Evolutionary conservation across 2,329 filamentous ascomycete genomes (phyloP).

Genomic region (Tolypocladium ovalisporum): DNA sequence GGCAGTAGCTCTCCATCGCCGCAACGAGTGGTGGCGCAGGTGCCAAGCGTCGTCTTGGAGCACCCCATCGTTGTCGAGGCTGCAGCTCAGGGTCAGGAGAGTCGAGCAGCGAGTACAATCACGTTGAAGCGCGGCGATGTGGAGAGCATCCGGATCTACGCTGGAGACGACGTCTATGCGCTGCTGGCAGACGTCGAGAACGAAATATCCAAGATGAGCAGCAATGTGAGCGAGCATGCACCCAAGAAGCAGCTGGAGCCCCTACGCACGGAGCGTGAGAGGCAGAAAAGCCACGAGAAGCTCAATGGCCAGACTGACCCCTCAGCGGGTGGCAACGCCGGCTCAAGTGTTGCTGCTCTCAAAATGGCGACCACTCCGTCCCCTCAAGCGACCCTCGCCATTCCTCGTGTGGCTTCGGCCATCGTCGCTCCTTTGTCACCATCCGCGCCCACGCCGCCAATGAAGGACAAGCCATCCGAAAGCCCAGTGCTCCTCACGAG

Average conservation of each 20-base stretch:
- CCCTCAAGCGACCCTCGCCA: constrained; percentile 17
- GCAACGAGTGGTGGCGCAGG: constrained; percentile 39
- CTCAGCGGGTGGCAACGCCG: neutral
- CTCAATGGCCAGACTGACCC: constrained; percentile 25
- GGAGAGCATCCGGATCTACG: constrained; percentile 59
- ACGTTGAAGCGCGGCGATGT: constrained; percentile 29
- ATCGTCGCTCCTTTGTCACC: constrained; percentile 12
- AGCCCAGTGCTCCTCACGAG: constrained; percentile 34
- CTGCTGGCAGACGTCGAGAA: constrained; percentile 56
- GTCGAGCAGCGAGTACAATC: constrained; percentile 12
- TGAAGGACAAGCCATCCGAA: constrained; percentile 18
- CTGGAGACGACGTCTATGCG: constrained; percentile 55
- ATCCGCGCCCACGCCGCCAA: constrained; percentile 22
- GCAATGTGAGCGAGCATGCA: constrained; percentile 6
- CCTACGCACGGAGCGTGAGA: constrained; percentile 28
- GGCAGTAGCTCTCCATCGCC: constrained; percentile 34
- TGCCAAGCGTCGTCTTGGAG: constrained; percentile 46
- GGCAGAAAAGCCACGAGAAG: constrained; percentile 40
- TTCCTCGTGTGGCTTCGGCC: constrained; percentile 1
- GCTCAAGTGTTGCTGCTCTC: neutral
- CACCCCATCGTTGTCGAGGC: constrained; percentile 34
- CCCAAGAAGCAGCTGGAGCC: constrained; percentile 5
- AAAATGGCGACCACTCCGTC: constrained; percentile 6
- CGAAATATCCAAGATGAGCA: constrained; percentile 26
- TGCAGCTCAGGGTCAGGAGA: constrained; percentile 12